Evolutionary conservation across 2,329 filamentous ascomycete genomes (phyloP).

Genomic region (Colletotrichum coccodes): DNA sequence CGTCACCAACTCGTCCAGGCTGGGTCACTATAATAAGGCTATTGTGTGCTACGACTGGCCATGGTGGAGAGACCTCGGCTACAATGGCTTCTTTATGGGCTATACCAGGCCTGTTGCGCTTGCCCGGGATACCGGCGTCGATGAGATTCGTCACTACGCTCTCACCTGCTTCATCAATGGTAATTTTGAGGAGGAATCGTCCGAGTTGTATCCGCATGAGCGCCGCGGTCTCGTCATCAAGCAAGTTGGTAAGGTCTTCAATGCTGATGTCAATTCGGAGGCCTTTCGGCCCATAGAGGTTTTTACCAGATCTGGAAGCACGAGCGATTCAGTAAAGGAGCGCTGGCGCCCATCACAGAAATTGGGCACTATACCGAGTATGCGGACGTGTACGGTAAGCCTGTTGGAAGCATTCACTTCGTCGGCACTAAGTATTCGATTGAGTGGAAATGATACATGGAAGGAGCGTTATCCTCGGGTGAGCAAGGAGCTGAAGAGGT

Average conservation of each 20-base stretch:
- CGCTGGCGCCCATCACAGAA: constrained; percentile 44
- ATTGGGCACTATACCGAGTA: constrained; percentile 43
- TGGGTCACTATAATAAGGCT: constrained; percentile 58
- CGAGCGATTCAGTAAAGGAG: constrained; percentile 45
- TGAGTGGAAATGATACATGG: constrained; percentile 64
- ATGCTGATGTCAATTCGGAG: constrained; percentile 34
- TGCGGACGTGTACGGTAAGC: constrained; percentile 42
- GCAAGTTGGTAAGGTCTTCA: constrained; percentile 45
- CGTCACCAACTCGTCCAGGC: constrained; percentile 45
- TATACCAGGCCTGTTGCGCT: constrained; percentile 51
- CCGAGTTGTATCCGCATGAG: constrained; percentile 37
- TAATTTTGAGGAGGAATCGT: constrained; percentile 47
- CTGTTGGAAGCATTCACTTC: constrained; percentile 56
- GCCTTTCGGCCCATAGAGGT: constrained; percentile 40
- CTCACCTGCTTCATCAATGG: constrained; percentile 56
- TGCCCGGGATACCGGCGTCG: constrained; percentile 51
- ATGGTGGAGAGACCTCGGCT: constrained; percentile 48
- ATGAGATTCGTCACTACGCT: constrained; percentile 40
- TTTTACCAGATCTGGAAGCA: constrained; percentile 46
- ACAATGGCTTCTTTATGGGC: constrained; percentile 50
- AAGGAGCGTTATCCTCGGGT: constrained; percentile 57
- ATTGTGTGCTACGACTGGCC: constrained; percentile 43
- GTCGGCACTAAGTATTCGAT: constrained; percentile 59
- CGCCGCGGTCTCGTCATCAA: constrained; percentile 44
- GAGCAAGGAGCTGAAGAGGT: constrained; percentile 54